These are phyloP conservation scores for Mycena epipterygia DNA, from an alignment of 768 basidiomycete species.

Conservation along the genomic window DNA sequence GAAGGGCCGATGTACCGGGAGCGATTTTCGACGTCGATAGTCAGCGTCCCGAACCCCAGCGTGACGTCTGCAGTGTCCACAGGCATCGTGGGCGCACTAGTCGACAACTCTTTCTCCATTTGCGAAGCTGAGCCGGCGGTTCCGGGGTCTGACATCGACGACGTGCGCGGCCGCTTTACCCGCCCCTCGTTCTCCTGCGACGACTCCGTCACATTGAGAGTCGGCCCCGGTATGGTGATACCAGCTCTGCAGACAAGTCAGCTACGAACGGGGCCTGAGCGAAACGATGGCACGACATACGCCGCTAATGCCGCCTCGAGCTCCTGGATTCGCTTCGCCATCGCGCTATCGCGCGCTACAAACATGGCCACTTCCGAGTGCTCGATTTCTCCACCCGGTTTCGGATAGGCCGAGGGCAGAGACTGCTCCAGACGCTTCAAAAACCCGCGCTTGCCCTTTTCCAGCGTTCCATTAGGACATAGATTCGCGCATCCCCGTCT, in stretches of 20 bases:
- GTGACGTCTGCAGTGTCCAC: constrained; percentile 37
- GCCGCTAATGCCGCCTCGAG: constrained; percentile 39
- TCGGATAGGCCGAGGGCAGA: constrained; percentile 32
- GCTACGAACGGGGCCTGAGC: background rate
- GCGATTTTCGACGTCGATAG: constrained; percentile 42
- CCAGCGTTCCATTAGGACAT: constrained; percentile 49
- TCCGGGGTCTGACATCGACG: constrained; percentile 20
- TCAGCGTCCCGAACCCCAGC: constrained; percentile 41
- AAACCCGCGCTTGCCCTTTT: constrained; percentile 44
- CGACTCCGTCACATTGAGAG: background rate
- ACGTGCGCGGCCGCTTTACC: constrained; percentile 31
- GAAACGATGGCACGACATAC: constrained; percentile 13
- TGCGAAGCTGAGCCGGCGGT: background rate
- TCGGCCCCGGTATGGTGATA: constrained; percentile 20
- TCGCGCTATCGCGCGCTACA: constrained; percentile 41
- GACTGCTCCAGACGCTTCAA: constrained; percentile 42
- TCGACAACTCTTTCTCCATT: constrained; percentile 3
- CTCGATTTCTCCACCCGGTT: constrained; percentile 20
- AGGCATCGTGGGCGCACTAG: background rate
- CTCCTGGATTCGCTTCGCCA: constrained; percentile 42
- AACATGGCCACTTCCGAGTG: constrained; percentile 42
- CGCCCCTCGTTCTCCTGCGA: constrained; percentile 28
- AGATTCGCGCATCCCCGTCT: constrained; percentile 56
- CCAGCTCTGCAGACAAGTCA: constrained; percentile 19
- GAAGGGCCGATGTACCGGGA: constrained; percentile 42